phyloP scores from a whole-genome alignment of 179 eudicot species.

The Spinacia oleracea region DNA sequence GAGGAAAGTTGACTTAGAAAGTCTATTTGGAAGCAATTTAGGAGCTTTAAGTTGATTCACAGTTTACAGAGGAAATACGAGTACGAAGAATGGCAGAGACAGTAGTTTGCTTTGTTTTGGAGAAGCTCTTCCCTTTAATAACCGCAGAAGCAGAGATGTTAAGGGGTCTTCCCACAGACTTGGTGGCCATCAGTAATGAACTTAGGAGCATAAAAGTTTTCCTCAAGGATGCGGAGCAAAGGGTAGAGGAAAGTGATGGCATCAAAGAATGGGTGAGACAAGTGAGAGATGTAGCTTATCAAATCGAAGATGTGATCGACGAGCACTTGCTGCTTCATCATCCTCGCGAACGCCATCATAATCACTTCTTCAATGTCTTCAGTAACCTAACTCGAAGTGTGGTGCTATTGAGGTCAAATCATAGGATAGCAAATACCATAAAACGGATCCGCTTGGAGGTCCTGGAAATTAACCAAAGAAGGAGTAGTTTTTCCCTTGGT shows the following conservation, averaged over 20 bases:
- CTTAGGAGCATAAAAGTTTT: conserved; percentile 17
- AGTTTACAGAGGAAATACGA: no score
- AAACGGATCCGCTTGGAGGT: not conserved
- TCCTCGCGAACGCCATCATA: not conserved
- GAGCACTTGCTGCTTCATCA: not conserved
- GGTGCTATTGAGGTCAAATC: not conserved
- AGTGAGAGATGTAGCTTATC: conserved; percentile 15
- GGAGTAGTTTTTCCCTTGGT: not conserved
- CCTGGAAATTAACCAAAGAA: not conserved
- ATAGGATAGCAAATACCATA: not conserved
- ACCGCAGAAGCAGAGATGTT: not conserved
- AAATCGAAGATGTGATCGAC: conserved; percentile 20
- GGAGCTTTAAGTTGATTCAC: not conserved
- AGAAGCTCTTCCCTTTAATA: not conserved
- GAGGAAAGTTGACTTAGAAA: not conserved
- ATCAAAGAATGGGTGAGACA: conserved; percentile 22
- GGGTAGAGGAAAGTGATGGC: conserved; percentile 11
- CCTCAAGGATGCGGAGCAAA: conserved; percentile 25
- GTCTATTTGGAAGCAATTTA: not conserved
- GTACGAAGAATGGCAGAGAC: not conserved
- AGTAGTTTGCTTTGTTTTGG: not conserved
- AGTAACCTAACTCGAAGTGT: not conserved
- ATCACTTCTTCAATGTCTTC: not conserved
- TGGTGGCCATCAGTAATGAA: conserved; percentile 1
- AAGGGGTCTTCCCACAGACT: not conserved